Percentiles rank a stretch among this genome's conserved stretches.
Conservation (phyloP, 768 basidiomycete genomes). For the Pleurotus salmoneostramineus region DNA sequence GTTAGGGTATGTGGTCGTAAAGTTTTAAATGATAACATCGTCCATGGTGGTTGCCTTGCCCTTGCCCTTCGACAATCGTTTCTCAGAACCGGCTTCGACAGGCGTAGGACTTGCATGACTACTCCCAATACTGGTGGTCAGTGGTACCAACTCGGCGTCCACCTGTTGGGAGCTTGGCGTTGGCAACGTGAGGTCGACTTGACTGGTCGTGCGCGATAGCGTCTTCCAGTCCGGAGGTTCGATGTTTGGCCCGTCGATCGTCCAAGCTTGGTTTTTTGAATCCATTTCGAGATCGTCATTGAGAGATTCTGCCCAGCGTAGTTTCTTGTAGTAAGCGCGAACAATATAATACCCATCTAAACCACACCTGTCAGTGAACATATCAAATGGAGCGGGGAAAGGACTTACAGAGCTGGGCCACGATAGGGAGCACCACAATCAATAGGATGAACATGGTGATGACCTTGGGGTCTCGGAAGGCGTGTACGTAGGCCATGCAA, state of each 20-base stretch:
- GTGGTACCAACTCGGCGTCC: background rate
- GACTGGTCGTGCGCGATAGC: background rate
- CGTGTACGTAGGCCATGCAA: background rate
- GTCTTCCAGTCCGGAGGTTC: background rate
- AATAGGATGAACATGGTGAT: background rate
- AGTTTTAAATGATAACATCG: too few relatives aligned
- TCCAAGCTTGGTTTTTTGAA: background rate
- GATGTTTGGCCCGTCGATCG: background rate
- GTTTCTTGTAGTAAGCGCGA: background rate
- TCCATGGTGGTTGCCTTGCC: too few relatives aligned
- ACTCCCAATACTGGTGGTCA: background rate
- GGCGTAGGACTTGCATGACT: background rate
- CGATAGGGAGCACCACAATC: background rate
- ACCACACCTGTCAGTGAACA: background rate
- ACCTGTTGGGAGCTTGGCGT: background rate
- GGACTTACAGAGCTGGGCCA: background rate
- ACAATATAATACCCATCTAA: slow-evolving; percentile 6
- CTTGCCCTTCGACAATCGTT: background rate
- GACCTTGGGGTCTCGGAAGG: background rate
- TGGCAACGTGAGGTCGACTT: background rate
- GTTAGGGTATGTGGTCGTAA: background rate
- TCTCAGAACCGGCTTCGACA: background rate
- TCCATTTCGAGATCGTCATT: background rate
- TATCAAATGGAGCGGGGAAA: background rate
- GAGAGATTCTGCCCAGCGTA: background rate